phyloP scores from a whole-genome alignment of 2,329 filamentous ascomycete species.

The Arthrinium phaeospermum region DNA sequence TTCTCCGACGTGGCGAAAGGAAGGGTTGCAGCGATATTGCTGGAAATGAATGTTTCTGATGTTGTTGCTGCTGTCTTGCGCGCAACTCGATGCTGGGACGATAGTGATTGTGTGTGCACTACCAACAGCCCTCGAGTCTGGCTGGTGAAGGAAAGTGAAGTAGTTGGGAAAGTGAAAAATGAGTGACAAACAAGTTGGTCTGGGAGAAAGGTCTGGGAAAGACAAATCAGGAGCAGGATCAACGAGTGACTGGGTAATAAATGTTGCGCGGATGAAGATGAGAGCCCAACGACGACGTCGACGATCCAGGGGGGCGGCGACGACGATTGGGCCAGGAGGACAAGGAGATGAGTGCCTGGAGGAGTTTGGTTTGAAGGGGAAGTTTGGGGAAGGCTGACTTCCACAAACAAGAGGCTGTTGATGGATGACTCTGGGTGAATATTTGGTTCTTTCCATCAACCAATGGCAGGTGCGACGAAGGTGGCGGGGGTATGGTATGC shows the following conservation, averaged over 20 bases:
- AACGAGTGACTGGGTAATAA: background rate
- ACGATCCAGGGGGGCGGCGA: background rate
- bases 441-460: background rate
- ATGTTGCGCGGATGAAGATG: slow-evolving; percentile 1
- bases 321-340: background rate
- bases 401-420: background rate
- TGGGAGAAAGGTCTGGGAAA: background rate
- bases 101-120: background rate
- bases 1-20: background rate
- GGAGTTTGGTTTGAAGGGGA: background rate
- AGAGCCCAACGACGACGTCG: background rate
- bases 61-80: background rate
- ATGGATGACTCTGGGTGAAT: background rate
- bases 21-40: background rate
- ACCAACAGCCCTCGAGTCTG: background rate
- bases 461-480: background rate
- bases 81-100: background rate
- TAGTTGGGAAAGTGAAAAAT: background rate
- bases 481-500: background rate
- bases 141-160: background rate
- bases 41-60: background rate
- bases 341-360: background rate
- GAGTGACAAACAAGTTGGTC: background rate
- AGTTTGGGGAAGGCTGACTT: background rate
- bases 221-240: background rate